Base-by-base conservation (phyloP, 2,329 filamentous ascomycete species). In the Penicillium griseofulvum region DNA sequence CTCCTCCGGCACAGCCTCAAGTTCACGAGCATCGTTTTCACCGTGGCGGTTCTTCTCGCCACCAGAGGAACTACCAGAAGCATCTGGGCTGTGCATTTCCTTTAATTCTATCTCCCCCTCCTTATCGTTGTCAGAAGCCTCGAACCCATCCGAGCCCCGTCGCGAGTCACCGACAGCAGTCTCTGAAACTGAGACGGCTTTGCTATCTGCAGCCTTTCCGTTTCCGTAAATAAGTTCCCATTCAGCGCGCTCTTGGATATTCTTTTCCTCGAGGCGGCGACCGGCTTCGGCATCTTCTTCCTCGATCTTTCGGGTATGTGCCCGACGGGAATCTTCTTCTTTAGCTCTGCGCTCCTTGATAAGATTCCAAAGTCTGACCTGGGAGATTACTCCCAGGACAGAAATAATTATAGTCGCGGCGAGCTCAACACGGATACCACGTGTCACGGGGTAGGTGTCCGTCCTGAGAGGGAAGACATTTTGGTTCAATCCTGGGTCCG, bases 341-440 rank as follows among this genome's bases (percentile, higher is more conserved):
- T 76, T 77, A 37, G 73, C 73, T 33, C 80, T 72, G 52, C 78
- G 76, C 54, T 80, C 76, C 57, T 80, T 84, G 56, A 96, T 84
- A 8, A 96, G 79, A 59, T 86, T 90, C 91, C 91, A 97, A 14
- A 97, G 77, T 65, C 87, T 90, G 63, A 94, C 78, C 71, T 97
- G 93, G 0, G 90, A 95, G 41, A 96, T 81, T 24, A 96, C 78
- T 2, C 92, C 91, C 17, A 89, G 78, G 10, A 91, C 71, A 55
- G 83, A 87, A 19, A 96, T 78, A 28, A 97, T 82, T 49, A 96
- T 76, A 24, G 89, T 88, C 1, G 84, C 83, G 0, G 90, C 91
- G 29, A 91, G 83, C 70, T 97, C 93, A 14, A 94, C 92, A 37
- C 86, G 85, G 53, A 97, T 94, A 2, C 90, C 90, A 64, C 87